phyloP scores from a whole-genome alignment of 768 basidiomycete species.

The Leccinum longicurvipes region DNA sequence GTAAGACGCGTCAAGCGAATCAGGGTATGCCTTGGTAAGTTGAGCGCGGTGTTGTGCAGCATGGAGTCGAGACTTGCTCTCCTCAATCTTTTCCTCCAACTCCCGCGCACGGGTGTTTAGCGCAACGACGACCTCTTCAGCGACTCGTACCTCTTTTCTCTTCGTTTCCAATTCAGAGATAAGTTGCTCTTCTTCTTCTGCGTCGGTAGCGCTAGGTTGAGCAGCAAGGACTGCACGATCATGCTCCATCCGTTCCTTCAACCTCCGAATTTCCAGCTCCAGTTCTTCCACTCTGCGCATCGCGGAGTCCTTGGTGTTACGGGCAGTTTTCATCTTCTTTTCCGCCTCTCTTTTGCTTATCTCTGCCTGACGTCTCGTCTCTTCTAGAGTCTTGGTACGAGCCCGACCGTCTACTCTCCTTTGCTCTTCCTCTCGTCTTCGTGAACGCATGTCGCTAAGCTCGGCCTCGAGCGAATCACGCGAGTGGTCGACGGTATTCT shows the following conservation, averaged over 20 bases:
- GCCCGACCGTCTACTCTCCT: constrained; percentile 73
- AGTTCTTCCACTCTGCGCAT: constrained; percentile 54
- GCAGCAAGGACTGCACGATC: constrained; percentile 52
- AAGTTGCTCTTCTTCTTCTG: constrained; percentile 44
- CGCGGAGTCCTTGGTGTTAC: constrained; percentile 60
- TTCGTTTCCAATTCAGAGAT: constrained; percentile 49
- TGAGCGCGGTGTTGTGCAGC: constrained; percentile 58
- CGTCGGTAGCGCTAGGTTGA: constrained; percentile 42
- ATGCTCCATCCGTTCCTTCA: constrained; percentile 52
- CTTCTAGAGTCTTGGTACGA: constrained; percentile 84
- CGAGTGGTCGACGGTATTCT: constrained; percentile 52
- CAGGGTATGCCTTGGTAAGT: constrained; percentile 35
- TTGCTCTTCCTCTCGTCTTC: constrained; percentile 81
- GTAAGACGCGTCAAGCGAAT: too few species aligned
- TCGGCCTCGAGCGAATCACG: constrained; percentile 67
- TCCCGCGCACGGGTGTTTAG: constrained; percentile 66
- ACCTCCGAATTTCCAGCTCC: constrained; percentile 54
- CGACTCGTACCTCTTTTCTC: constrained; percentile 50
- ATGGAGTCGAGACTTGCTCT: constrained; percentile 58
- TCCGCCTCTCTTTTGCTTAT: constrained; percentile 79
- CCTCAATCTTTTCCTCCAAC: constrained; percentile 66
- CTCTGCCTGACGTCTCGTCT: constrained; percentile 82
- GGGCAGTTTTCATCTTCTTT: constrained; percentile 75
- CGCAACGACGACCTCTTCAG: constrained; percentile 64
- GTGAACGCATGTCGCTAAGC: constrained; percentile 66